Base-by-base conservation (phyloP, 148 eudicot genomes). In the Gaultheria prostrata region DNA sequence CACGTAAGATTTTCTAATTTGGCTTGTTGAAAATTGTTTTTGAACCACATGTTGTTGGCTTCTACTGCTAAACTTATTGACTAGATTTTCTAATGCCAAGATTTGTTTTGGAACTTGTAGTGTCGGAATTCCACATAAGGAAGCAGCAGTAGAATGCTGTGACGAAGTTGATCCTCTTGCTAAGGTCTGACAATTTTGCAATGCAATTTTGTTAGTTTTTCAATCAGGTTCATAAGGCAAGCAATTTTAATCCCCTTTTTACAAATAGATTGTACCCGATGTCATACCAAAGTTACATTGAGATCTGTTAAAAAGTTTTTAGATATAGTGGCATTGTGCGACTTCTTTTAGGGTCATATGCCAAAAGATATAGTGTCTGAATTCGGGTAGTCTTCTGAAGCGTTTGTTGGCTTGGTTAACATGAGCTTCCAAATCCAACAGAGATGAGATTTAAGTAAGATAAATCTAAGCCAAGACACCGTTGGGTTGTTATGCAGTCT, bases 151-250 rank as follows among this genome's bases (percentile, higher is more conserved):
- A 14, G 43, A 63, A 33, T 90, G 89, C 83, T 90, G 92, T 78
- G 90, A 90, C 83, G 90, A 90, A 86, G 92, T 90, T 11, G 54
- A 90, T 85, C 92, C 90, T 28, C 89, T 90, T 72, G 92, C 92
- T 33, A 85, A 85, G 90, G 92, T 90, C 70, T 81, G 78, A 28
- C 86, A 33, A 30, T 26, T 45, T 75, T 35, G 30, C 61, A 56
- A 24, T 39, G 35, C 49, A 51, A 21, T 70, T 70, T 49, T 59
- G 28, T 67, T 32, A 53, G 45, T 33, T 53, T 78, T 78, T 78
- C 63, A 78, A 49, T 49, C 30, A 78, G 45, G n/a, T 57, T 79
- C 69, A 17, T 33, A 57, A 78, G n/a, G 30, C 10, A 79, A 56
- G 39, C 35, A 5, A 15, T 54, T 79, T 70, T 70, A 43, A 28